Evolutionary conservation across 2,329 filamentous ascomycete genomes (phyloP).

Genomic region (Alternaria novae-zelandiae): DNA sequence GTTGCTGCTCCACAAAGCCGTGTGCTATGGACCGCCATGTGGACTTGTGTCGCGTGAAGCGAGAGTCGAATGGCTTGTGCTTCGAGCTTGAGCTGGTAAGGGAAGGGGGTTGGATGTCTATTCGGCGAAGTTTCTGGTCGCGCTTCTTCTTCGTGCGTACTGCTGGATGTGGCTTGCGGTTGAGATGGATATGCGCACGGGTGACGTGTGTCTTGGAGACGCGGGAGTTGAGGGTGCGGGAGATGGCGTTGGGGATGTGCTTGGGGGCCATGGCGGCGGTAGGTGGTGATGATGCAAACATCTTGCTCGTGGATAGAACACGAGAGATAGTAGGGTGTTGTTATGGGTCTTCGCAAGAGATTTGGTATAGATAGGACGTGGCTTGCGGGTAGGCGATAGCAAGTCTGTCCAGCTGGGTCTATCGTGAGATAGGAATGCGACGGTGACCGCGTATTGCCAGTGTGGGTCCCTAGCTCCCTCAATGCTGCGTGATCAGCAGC

Average conservation of each 20-base stretch:
- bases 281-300: fast-evolving
- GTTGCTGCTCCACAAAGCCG: neutral
- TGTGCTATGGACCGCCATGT: neutral
- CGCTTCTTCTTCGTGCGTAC: neutral
- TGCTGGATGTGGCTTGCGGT: neutral
- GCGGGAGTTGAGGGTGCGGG: neutral
- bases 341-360: neutral
- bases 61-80: neutral
- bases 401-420: neutral
- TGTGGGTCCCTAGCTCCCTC: neutral
- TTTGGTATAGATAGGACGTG: neutral
- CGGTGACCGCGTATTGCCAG: neutral
- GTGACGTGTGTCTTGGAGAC: neutral
- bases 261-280: neutral
- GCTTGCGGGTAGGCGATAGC: neutral
- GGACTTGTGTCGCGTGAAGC: neutral
- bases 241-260: neutral
- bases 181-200: neutral
- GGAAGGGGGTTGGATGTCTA: neutral
- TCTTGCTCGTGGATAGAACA: too few species aligned
- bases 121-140: neutral
- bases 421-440: neutral
- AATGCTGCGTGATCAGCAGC: neutral
- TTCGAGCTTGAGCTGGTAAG: neutral
- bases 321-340: too few species aligned